phyloP scores from a whole-genome alignment of 306 rosid genomes.

The Canavalia gladiata region DNA sequence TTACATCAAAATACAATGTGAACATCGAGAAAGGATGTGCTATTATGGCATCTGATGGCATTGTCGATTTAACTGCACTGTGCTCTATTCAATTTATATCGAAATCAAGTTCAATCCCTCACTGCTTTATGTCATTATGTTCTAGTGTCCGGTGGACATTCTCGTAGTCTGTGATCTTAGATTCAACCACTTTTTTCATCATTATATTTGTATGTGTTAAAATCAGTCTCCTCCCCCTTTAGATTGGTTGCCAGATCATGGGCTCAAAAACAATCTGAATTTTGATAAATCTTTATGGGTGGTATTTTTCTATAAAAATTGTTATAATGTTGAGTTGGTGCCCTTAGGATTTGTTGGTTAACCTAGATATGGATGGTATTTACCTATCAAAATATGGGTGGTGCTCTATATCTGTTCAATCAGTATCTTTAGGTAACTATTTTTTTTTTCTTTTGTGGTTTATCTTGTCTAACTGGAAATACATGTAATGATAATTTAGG shows the following conservation, averaged over 20 bases:
- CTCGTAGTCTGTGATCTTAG: not conserved
- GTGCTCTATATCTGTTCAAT: conserved; percentile 22
- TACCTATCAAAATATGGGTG: conserved; percentile 19
- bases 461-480: conserved; percentile 36
- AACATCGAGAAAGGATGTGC: not conserved
- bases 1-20: conserved; percentile 4
- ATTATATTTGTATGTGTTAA: not conserved
- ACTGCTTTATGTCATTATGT: conserved; percentile 1
- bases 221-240: not conserved
- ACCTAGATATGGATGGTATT: conserved; percentile 25
- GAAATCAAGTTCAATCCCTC: not conserved
- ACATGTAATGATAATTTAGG: conserved; percentile 59
- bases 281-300: not conserved
- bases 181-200: not conserved
- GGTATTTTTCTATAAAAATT: not conserved
- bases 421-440: conserved; percentile 21
- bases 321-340: conserved; percentile 13
- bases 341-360: conserved; percentile 7
- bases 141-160: not conserved
- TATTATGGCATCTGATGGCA: conserved; percentile 23
- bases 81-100: conserved; percentile 21
- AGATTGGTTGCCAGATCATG: not conserved
- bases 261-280: conserved; percentile 1
- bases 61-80: not conserved
- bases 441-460: not conserved